These are phyloP conservation scores for Andrographis paniculata DNA, from an alignment of 305 asterid species.

Conservation along the genomic window DNA sequence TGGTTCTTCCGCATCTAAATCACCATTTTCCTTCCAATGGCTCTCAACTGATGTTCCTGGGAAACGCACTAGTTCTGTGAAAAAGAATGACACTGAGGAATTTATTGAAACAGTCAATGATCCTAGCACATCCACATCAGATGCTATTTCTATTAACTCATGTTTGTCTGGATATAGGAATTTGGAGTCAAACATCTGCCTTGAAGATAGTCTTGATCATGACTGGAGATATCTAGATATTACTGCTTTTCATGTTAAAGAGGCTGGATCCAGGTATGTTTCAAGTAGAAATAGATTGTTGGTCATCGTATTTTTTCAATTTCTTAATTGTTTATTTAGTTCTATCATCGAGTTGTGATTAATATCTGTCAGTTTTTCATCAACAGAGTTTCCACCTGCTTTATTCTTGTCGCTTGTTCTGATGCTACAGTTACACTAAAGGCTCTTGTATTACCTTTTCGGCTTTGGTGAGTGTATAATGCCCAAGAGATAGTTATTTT, in stretches of 20 bases:
- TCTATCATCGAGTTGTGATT: conserved; percentile 11
- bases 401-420: conserved; percentile 80
- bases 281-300: conserved; percentile 4
- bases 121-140: conserved; percentile 19
- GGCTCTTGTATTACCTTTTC: conserved; percentile 79
- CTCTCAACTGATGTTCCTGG: conserved; percentile 84
- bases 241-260: conserved; percentile 84
- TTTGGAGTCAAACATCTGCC: conserved; percentile 23
- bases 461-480: conserved; percentile 50
- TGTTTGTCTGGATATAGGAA: conserved; percentile 24
- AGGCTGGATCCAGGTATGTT: conserved; percentile 59
- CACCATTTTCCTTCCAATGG: conserved; percentile 73
- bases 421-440: conserved; percentile 84
- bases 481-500: conserved; percentile 14
- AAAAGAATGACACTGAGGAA: conserved; percentile 32
- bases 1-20: conserved; percentile 23
- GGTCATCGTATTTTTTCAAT: background rate
- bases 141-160: conserved; percentile 21
- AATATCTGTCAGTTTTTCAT: conserved; percentile 14
- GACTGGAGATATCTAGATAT: conserved; percentile 96
- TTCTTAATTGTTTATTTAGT: background rate
- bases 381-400: conserved; percentile 73
- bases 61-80: conserved; percentile 35
- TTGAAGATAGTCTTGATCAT: conserved; percentile 56
- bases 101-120: conserved; percentile 26